These are phyloP conservation scores for Marasmius oreades DNA, from an alignment of 1,284 basidiomycete genomes.

Conservation along the genomic window DNA sequence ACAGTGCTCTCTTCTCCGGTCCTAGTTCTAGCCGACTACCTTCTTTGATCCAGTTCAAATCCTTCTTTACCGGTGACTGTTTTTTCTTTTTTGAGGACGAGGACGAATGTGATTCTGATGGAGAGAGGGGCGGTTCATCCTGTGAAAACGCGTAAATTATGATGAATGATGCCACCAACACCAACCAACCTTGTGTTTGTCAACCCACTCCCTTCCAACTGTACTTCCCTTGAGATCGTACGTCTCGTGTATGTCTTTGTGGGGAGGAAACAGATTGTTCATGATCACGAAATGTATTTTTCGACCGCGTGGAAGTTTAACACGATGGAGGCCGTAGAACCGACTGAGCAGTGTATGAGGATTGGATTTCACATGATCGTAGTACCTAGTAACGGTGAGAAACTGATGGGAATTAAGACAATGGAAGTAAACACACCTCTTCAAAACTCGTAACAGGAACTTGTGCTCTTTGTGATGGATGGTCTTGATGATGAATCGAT, in stretches of 20 bases:
- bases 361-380: conserved; percentile 85
- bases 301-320: conserved; percentile 89
- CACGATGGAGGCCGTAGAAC: conserved; percentile 96
- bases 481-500: conserved; percentile 99
- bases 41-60: conserved; percentile 93
- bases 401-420: background rate
- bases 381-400: conserved; percentile 43
- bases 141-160: background rate
- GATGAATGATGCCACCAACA: background rate
- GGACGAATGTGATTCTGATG: background rate
- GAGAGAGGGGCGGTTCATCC: conserved; percentile 31
- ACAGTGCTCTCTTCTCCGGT: conserved; percentile 88
- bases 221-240: conserved; percentile 97
- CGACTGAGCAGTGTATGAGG: conserved; percentile 92
- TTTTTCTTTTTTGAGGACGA: conserved; percentile 9
- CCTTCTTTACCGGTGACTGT: conserved; percentile 81
- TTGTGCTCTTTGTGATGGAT: conserved; percentile 95
- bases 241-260: conserved; percentile 96
- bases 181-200: conserved; percentile 6
- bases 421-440: conserved; percentile 31
- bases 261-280: conserved; percentile 99
- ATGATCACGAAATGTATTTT: conserved; percentile 99
- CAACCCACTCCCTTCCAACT: conserved; percentile 87
- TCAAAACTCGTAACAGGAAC: conserved; percentile 84
- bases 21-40: conserved; percentile 81